Evolutionary conservation across 202 grass and related monocot species (phyloP), one percentile per base, ranked within the genome.

Genomic region (Carex sylvatica): DNA sequence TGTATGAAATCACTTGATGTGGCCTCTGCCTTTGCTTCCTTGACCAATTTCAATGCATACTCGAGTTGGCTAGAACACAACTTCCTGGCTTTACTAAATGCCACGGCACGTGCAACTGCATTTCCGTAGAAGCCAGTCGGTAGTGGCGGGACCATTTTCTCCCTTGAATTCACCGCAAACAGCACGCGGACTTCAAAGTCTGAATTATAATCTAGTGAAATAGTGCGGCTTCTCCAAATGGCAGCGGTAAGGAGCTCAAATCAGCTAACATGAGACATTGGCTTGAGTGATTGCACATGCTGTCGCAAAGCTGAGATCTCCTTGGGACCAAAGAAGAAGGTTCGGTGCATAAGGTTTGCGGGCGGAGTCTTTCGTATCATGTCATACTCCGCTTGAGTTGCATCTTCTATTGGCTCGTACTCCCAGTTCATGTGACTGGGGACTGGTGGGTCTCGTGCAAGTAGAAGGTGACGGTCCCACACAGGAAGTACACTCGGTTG

Each of bases 111-210:
- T 4, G 89, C 86, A 84, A 92, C 89, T 4, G 91, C 91, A 85
- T 97, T 97, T 22, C 94, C 89, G 60, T 97, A 97, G 88, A 87
- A 97, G 0, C 94, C 94, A 0, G 68, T 69, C 0, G 91, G 94
- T 1, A 97, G 74, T 20, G 56, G 87, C 12, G 80, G 49, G 23
- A 52, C 79, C 55, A 61, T 3, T 28, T 82, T 80, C 0, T 82
- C 89, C 0, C 91, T 87, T 1, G 88, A 89, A 84, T 89, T 93
- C 3, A 97, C 91, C 69, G 85, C 81, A 80, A 91, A 92, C 4
- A 83, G 79, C 0, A 90, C 70, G 0, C 86, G 84, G 70, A 90
- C 86, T 86, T 97, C 87, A 19, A 85, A 83, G 1, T 36, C 87
- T 42, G 84, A 0, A 2, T 26, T 66, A 74, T 90, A 88, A 10